Evolutionary conservation across 371 early-diverging fungal species (phyloP).

Genomic region (Chytridium lagenaria): DNA sequence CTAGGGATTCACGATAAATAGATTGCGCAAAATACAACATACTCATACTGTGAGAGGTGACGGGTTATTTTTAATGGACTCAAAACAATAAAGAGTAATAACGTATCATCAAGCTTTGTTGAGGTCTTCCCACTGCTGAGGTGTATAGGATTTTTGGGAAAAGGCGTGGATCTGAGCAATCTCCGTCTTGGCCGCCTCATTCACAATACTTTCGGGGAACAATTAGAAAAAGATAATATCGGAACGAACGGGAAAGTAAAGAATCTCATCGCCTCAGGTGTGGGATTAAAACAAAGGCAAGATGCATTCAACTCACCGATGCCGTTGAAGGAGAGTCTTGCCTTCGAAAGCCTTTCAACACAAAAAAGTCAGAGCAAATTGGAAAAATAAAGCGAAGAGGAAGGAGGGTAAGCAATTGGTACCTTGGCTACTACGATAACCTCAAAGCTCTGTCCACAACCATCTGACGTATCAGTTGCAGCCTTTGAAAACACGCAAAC

Average conservation of each 20-base stretch:
- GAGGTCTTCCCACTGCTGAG: slow-evolving; percentile 69
- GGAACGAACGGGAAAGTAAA: too few relatives aligned
- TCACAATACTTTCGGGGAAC: slow-evolving; percentile 64
- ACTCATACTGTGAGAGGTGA: too few relatives aligned
- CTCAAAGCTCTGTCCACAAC: slow-evolving; percentile 84
- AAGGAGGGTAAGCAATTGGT: background rate
- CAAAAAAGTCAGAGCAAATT: too few relatives aligned
- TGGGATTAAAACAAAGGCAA: too few relatives aligned
- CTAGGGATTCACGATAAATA: too few relatives aligned
- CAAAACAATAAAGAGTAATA: too few relatives aligned
- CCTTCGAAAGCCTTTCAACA: slow-evolving; percentile 64
- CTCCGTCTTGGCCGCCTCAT: slow-evolving; percentile 76
- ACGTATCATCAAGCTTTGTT: too few relatives aligned
- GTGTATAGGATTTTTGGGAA: slow-evolving; percentile 81
- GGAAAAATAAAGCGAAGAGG: too few relatives aligned
- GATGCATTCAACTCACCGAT: too few relatives aligned
- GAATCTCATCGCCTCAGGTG: too few relatives aligned
- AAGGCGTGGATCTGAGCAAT: slow-evolving; percentile 82
- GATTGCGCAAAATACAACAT: too few relatives aligned
- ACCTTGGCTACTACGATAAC: slow-evolving; percentile 65
- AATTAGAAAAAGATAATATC: background rate
- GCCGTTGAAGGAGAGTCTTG: slow-evolving; percentile 72
- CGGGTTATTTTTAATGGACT: too few relatives aligned
- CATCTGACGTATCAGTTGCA: slow-evolving; percentile 63
- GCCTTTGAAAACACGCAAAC: background rate